phyloP scores from a whole-genome alignment of 805 yeast species.

The Candida boidinii region DNA sequence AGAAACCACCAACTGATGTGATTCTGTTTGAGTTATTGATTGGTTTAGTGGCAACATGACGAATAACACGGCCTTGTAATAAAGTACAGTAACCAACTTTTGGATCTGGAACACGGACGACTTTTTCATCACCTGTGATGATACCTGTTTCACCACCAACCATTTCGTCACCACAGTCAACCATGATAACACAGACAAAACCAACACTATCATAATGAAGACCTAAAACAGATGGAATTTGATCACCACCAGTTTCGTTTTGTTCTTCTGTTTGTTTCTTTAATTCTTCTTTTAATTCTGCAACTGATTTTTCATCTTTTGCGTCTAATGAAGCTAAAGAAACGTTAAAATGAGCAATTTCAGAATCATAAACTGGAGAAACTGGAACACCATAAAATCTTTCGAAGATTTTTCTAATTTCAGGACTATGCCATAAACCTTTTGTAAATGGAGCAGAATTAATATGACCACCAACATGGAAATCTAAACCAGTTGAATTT shows the following conservation, averaged over 20 bases:
- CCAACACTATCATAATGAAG: slow-evolving; percentile 41
- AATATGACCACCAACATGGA: slow-evolving; percentile 39
- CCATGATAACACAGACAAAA: slow-evolving; percentile 40
- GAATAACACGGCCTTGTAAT: slow-evolving; percentile 37
- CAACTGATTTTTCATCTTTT: slow-evolving; percentile 6
- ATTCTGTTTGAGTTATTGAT: slow-evolving; percentile 25
- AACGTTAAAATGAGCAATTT: slow-evolving; percentile 42
- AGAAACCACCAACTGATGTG: slow-evolving; percentile 21
- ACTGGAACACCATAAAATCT: slow-evolving; percentile 42
- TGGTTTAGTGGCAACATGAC: slow-evolving; percentile 40
- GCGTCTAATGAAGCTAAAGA: slow-evolving; percentile 25
- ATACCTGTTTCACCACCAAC: slow-evolving; percentile 45
- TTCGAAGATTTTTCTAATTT: slow-evolving; percentile 35
- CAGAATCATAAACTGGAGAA: slow-evolving; percentile 39
- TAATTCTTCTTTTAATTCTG: slow-evolving; percentile 10
- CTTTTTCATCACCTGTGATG: slow-evolving; percentile 30
- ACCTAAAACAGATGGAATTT: slow-evolving; percentile 36
- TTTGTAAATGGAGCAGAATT: slow-evolving; percentile 34
- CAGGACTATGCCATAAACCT: slow-evolving; percentile 44
- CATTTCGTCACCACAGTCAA: slow-evolving; percentile 35
- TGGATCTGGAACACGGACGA: slow-evolving; percentile 29
- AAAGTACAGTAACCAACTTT: slow-evolving; percentile 36
- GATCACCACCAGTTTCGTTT: slow-evolving; percentile 20
- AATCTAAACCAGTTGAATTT: slow-evolving; percentile 28
- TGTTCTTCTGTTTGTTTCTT: slow-evolving; percentile 7